Conservation (phyloP, 2,329 filamentous ascomycete species). For the Leptographium flavum region DNA sequence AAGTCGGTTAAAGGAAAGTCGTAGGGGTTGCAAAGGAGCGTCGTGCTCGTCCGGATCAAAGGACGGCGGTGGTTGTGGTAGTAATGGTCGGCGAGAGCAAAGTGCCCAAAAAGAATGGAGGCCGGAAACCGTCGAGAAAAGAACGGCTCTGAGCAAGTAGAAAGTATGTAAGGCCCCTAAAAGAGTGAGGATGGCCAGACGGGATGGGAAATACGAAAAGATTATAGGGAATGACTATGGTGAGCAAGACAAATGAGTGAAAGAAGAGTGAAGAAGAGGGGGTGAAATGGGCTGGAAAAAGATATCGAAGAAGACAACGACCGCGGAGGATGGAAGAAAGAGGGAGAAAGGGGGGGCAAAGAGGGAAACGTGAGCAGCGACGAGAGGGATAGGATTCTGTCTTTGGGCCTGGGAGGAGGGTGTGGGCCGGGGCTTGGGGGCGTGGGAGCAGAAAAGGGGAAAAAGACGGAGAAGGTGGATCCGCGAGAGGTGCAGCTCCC, state of each 20-base stretch:
- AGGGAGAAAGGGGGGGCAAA: conserved; percentile 8
- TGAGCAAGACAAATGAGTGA: conserved; percentile 10
- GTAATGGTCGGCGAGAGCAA: background rate
- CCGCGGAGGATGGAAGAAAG: conserved; percentile 16
- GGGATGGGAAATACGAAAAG: conserved; percentile 20
- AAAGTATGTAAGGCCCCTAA: conserved; percentile 34
- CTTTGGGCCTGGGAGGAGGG: background rate
- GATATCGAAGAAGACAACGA: conserved; percentile 9
- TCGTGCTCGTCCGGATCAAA: background rate
- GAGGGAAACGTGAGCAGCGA: conserved; percentile 5
- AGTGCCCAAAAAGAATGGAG: background rate
- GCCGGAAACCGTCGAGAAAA: conserved; percentile 3
- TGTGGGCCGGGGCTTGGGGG: background rate
- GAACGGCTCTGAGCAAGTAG: conserved; percentile 15
- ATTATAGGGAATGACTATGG: conserved; percentile 32
- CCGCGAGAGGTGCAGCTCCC: conserved; percentile 7
- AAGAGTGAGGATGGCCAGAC: conserved; percentile 29
- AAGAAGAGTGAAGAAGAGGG: conserved; percentile 26
- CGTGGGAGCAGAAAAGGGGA: background rate
- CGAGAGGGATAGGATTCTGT: conserved; percentile 1
- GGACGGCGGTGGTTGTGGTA: no score
- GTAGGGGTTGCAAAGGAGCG: background rate
- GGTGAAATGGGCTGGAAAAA: conserved; percentile 2
- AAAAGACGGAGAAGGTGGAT: conserved; percentile 10
- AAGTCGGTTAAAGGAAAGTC: background rate